A percentile compares a stretch with the other conserved stretches of the same genome.
Conservation (phyloP, 345 rosid species). For the Eucalyptus cloeziana region DNA sequence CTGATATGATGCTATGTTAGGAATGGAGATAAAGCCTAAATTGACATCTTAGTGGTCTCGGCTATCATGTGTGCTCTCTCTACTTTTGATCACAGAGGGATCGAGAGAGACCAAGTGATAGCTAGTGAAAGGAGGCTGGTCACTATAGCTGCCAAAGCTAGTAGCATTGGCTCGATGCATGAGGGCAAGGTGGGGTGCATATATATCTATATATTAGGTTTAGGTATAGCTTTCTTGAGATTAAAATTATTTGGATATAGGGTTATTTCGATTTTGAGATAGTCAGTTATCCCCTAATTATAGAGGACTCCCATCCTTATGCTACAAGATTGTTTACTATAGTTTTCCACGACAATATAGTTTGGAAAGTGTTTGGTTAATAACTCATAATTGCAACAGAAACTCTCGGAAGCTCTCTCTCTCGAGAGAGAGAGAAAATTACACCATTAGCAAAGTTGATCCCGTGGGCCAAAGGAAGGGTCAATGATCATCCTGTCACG, state of each 20-base stretch:
- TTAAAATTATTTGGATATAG: background rate
- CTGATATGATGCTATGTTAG: background rate
- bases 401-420: background rate
- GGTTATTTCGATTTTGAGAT: background rate
- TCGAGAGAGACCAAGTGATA: background rate
- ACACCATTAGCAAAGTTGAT: background rate
- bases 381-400: background rate
- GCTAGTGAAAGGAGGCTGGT: background rate
- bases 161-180: background rate
- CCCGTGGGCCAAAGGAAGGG: background rate
- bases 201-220: too few species aligned
- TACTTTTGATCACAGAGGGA: background rate
- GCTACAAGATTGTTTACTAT: too few species aligned
- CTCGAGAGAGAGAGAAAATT: too few species aligned
- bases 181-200: background rate
- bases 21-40: background rate
- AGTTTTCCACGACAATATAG: background rate
- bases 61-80: background rate
- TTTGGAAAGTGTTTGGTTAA: background rate
- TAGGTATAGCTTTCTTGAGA: background rate
- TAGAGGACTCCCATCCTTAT: background rate
- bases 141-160: background rate
- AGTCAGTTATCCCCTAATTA: background rate
- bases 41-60: background rate
- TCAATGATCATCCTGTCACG: background rate